Percentiles rank a stretch among this genome's conserved stretches.
Evolutionary conservation across 805 yeast species (phyloP).

Genomic region (Tetrapisispora phaffii): DNA sequence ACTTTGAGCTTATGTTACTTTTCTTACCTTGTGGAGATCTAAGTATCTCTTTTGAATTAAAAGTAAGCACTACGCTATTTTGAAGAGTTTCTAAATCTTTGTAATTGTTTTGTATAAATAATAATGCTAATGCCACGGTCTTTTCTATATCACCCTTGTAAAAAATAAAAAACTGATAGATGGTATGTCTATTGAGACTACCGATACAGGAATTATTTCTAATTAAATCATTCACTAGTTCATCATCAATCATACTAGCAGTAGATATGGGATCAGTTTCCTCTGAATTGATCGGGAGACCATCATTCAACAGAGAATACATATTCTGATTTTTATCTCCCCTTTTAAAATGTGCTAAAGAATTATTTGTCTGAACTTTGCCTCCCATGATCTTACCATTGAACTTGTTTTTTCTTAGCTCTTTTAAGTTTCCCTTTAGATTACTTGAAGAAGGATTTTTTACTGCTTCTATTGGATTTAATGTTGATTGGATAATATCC

Average conservation of each 20-base stretch:
- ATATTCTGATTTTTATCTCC: neutral
- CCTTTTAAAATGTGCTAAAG: conserved; percentile 11
- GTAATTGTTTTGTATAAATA: neutral
- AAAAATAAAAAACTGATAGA: conserved; percentile 32
- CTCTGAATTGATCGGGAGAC: neutral
- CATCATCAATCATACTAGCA: neutral
- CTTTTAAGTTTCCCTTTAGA: neutral
- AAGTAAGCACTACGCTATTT: neutral
- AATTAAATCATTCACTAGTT: conserved; percentile 17
- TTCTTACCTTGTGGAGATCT: no score
- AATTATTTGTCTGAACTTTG: conserved; percentile 29
- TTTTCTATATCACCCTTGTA: conserved; percentile 33
- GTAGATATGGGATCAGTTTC: neutral
- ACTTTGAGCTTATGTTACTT: neutral
- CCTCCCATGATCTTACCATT: conserved; percentile 17
- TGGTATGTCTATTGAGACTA: conserved; percentile 32
- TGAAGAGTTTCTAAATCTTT: neutral
- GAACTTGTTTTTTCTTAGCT: conserved; percentile 1
- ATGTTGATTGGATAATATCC: conserved; percentile 23
- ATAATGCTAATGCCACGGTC: neutral
- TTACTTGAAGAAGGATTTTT: neutral
- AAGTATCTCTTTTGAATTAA: neutral
- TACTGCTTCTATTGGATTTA: neutral
- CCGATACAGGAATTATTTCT: conserved; percentile 29
- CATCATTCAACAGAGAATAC: neutral